These are phyloP conservation scores for Golubevia pallescens DNA, from an alignment of 1,284 basidiomycete genomes.

Conservation along the genomic window DNA sequence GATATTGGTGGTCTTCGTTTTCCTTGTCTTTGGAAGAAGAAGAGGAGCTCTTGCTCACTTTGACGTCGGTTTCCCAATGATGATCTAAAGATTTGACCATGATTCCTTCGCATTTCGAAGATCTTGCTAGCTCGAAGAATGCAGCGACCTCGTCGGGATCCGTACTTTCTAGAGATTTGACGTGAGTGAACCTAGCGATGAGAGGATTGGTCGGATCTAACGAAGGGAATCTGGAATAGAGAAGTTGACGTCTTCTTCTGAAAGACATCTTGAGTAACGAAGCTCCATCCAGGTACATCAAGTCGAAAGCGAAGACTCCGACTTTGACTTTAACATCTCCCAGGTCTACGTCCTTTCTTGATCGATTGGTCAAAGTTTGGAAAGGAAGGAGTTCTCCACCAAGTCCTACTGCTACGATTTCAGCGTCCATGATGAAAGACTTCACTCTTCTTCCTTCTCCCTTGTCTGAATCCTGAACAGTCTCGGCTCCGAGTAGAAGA, in stretches of 20 bases:
- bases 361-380: slow-evolving; percentile 44
- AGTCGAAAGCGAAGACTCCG: slow-evolving; percentile 55
- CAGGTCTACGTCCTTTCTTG: slow-evolving; percentile 53
- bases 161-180: slow-evolving; percentile 77
- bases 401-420: slow-evolving; percentile 68
- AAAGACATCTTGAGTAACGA: not conserved
- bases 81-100: slow-evolving; percentile 82
- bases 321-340: slow-evolving; percentile 56
- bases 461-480: slow-evolving; percentile 6
- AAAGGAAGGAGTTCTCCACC: slow-evolving; percentile 52
- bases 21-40: slow-evolving; percentile 35
- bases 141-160: slow-evolving; percentile 72
- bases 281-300: slow-evolving; percentile 66
- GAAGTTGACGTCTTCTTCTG: not conserved
- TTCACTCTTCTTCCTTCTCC: slow-evolving; percentile 62
- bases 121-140: slow-evolving; percentile 82
- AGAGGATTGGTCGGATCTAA: slow-evolving; percentile 65
- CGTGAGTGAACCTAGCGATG: slow-evolving; percentile 76
- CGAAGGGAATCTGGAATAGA: slow-evolving; percentile 50
- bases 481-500: slow-evolving; percentile 26
- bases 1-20: slow-evolving; percentile 44
- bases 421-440: slow-evolving; percentile 83
- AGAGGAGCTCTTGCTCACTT: not conserved
- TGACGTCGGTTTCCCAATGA: slow-evolving; percentile 51
- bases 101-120: slow-evolving; percentile 84